A percentile compares a stretch with the other conserved stretches of the same genome.
These are phyloP conservation scores for Coemansia sp. DNA, from an alignment of 192 early-diverging fungal genomes.

Conservation along the genomic window DNA sequence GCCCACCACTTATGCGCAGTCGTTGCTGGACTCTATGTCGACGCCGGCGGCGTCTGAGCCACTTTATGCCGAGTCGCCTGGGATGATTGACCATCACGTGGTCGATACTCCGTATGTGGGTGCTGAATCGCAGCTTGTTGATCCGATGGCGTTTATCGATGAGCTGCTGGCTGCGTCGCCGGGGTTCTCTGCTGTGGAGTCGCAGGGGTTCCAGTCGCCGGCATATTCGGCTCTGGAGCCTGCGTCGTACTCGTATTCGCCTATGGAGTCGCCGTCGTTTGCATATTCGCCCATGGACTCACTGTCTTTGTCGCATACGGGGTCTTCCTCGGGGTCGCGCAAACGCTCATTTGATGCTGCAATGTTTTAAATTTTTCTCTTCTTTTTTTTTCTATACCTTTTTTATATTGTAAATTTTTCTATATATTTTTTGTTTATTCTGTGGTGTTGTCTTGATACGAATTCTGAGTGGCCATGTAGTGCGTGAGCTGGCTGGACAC, in stretches of 20 bases:
- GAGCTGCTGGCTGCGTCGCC: conserved; percentile 30
- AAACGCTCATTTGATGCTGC: conserved; percentile 46
- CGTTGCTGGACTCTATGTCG: conserved; percentile 6
- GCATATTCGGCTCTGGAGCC: not conserved
- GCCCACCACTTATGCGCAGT: not conserved
- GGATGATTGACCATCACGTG: conserved; percentile 33
- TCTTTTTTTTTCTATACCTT: not conserved
- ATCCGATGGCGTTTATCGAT: conserved; percentile 47
- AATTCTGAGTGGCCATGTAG: not conserved
- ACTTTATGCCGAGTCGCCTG: conserved; percentile 32
- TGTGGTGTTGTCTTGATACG: not conserved
- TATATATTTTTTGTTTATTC: not conserved
- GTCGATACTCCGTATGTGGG: conserved; percentile 29
- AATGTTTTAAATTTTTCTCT: conserved; percentile 22
- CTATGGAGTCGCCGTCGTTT: not conserved
- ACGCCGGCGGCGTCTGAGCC: conserved; percentile 7
- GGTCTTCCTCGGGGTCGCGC: conserved; percentile 9
- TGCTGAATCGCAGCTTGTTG: conserved; percentile 35
- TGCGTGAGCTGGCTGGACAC: not conserved
- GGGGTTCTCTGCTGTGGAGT: conserved; percentile 11
- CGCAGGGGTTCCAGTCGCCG: too few relatives aligned
- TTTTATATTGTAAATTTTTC: not conserved
- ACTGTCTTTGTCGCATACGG: too few relatives aligned
- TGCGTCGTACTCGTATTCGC: not conserved
- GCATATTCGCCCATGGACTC: not conserved